Evolutionary conservation across 1,139 yeast species (phyloP).

Genomic region (Hemisphaericaspora subhashii): DNA sequence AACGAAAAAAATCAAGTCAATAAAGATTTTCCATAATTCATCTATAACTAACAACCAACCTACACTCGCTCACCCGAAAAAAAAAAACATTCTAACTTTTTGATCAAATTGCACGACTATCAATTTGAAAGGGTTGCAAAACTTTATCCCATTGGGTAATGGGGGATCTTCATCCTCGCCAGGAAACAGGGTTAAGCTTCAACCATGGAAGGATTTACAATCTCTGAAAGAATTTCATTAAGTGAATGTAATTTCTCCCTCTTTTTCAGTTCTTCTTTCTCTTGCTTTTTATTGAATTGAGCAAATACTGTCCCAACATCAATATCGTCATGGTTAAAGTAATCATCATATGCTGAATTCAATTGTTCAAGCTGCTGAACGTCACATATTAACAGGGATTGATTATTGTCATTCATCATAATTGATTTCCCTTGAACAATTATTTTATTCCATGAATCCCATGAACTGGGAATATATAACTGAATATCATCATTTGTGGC

Average conservation of each 20-base stretch:
- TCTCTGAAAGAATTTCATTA: conserved; percentile 8
- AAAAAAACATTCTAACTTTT: too few species aligned
- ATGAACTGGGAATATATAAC: conserved; percentile 48
- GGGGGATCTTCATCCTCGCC: not conserved
- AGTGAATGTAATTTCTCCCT: not conserved
- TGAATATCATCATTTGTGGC: conserved; percentile 1
- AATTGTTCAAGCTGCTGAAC: conserved; percentile 8
- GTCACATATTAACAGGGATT: conserved; percentile 16
- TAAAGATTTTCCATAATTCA: too few species aligned
- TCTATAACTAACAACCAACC: too few species aligned
- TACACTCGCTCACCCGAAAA: too few species aligned
- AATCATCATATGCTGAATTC: conserved; percentile 10
- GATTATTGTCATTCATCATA: conserved; percentile 17
- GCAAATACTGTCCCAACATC: not conserved
- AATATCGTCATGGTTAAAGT: not conserved
- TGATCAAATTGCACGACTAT: not conserved
- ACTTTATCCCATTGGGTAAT: not conserved
- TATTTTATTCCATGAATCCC: conserved; percentile 55
- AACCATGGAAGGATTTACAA: conserved; percentile 9
- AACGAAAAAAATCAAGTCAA: too few species aligned
- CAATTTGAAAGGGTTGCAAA: not conserved
- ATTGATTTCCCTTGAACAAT: conserved; percentile 38
- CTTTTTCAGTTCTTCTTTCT: not conserved
- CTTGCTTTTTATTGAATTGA: not conserved
- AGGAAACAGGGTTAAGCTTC: conserved; percentile 3